Conservation (phyloP, 495 filamentous ascomycete genomes). For the Lasiosphaeria ovina region DNA sequence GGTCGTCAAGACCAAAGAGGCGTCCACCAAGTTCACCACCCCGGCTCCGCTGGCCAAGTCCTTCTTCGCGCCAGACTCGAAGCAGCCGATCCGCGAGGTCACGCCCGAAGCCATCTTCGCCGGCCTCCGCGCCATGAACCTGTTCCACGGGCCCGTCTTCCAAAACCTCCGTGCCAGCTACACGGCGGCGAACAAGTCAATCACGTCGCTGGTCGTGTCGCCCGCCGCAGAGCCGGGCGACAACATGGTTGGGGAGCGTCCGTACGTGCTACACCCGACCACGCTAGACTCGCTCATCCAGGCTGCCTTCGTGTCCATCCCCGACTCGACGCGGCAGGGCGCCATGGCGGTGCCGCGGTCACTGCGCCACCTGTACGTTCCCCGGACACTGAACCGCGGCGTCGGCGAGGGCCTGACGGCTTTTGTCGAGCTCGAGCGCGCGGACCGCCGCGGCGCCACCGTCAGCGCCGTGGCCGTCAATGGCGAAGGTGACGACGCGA, state of each 20-base stretch:
- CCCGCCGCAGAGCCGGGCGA: conserved; percentile 19
- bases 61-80: no score
- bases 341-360: conserved; percentile 30
- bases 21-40: background rate
- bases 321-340: conserved; percentile 21
- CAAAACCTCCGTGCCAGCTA: conserved; percentile 23
- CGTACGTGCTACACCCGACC: conserved; percentile 43
- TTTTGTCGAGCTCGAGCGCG: no score
- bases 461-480: conserved; percentile 7
- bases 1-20: background rate
- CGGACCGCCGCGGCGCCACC: conserved; percentile 1
- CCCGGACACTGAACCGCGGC: background rate
- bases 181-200: conserved; percentile 6
- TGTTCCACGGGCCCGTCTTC: conserved; percentile 26
- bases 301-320: conserved; percentile 21
- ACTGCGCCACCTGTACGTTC: conserved; percentile 24
- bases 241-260: conserved; percentile 1
- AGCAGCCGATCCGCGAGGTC: background rate
- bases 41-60: background rate
- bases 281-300: conserved; percentile 35
- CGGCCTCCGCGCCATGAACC: background rate
- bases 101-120: background rate
- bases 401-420: no score
- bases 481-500: no score
- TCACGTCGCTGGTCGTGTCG: conserved; percentile 21